A percentile compares a stretch with the other conserved stretches of the same genome.
Evolutionary conservation across 768 basidiomycete genomes (phyloP).

Genomic region (Mycena galericulata): DNA sequence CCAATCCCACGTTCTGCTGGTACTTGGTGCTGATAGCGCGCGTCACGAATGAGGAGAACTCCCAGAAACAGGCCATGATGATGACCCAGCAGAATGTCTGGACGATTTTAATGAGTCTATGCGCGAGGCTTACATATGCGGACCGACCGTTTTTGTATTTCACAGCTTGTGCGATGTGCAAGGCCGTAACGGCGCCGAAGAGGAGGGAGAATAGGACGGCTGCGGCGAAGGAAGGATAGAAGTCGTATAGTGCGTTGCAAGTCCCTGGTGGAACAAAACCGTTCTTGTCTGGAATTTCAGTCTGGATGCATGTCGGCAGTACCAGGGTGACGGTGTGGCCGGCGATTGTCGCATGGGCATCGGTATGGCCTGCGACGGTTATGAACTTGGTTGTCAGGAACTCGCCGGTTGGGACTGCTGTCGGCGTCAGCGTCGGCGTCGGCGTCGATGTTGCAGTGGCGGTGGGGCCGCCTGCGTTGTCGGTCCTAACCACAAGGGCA

Average conservation of each 20-base stretch:
- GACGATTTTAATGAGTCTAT: slow-evolving; percentile 28
- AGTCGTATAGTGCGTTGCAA: slow-evolving; percentile 21
- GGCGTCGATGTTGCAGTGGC: not conserved
- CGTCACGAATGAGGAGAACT: slow-evolving; percentile 32
- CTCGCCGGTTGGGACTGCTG: slow-evolving; percentile 14
- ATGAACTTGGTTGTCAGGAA: slow-evolving; percentile 17
- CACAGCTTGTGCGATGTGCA: slow-evolving; percentile 33
- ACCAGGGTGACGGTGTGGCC: slow-evolving; percentile 18
- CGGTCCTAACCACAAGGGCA: slow-evolving; percentile 22
- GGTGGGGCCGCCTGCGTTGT: slow-evolving; percentile 1
- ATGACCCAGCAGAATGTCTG: slow-evolving; percentile 39
- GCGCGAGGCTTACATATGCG: slow-evolving; percentile 8
- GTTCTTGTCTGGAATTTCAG: slow-evolving; percentile 22
- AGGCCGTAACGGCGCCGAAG: slow-evolving; percentile 30
- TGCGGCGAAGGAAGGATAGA: slow-evolving; percentile 34
- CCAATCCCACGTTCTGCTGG: slow-evolving; percentile 10
- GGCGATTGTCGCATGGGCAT: slow-evolving; percentile 16
- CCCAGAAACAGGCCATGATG: slow-evolving; percentile 38
- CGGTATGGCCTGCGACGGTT: slow-evolving; percentile 16
- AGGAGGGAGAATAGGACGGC: slow-evolving; percentile 33
- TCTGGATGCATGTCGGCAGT: slow-evolving; percentile 14
- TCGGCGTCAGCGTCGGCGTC: slow-evolving; percentile 1
- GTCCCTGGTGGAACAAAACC: slow-evolving; percentile 21
- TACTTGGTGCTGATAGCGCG: slow-evolving; percentile 22
- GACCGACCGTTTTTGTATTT: slow-evolving; percentile 14